These are phyloP conservation scores for Pleurotus giganteus DNA, from an alignment of 768 basidiomycete species.

Conservation along the genomic window DNA sequence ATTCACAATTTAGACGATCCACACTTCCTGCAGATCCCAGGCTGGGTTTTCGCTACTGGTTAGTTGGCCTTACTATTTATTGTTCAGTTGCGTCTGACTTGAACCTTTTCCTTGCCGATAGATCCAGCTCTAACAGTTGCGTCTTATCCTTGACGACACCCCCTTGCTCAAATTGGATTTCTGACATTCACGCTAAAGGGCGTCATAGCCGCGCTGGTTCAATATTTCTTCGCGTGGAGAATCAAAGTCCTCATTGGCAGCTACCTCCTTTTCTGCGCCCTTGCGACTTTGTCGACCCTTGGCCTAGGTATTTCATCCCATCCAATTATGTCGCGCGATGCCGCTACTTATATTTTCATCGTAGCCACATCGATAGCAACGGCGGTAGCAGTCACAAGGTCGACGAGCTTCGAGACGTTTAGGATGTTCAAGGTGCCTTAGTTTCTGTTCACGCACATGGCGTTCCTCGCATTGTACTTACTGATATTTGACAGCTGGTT, in stretches of 20 bases:
- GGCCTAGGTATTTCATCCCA: background rate
- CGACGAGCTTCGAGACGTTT: constrained; percentile 24
- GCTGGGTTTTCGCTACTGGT: constrained; percentile 39
- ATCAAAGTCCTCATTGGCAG: constrained; percentile 9
- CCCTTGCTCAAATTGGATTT: background rate
- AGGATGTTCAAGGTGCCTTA: constrained; percentile 23
- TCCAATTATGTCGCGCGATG: background rate
- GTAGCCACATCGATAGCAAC: constrained; percentile 27
- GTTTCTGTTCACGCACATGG: background rate
- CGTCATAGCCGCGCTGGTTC: constrained; percentile 4
- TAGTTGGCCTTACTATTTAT: constrained; percentile 1
- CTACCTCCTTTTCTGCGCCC: background rate
- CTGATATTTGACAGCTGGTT: constrained; percentile 5
- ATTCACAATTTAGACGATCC: constrained; percentile 23
- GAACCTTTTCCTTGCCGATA: constrained; percentile 16
- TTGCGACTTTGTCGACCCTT: background rate
- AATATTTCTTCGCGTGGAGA: constrained; percentile 11
- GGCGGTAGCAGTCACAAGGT: constrained; percentile 22
- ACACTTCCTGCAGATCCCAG: constrained; percentile 20
- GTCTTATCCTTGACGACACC: background rate
- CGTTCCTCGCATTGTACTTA: background rate
- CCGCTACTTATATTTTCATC: background rate
- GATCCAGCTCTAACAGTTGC: constrained; percentile 46
- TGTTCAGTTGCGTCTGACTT: background rate
- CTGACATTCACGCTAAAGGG: constrained; percentile 1